phyloP scores from a whole-genome alignment of 176 grass and related monocot genomes.

The Juncus effusus region DNA sequence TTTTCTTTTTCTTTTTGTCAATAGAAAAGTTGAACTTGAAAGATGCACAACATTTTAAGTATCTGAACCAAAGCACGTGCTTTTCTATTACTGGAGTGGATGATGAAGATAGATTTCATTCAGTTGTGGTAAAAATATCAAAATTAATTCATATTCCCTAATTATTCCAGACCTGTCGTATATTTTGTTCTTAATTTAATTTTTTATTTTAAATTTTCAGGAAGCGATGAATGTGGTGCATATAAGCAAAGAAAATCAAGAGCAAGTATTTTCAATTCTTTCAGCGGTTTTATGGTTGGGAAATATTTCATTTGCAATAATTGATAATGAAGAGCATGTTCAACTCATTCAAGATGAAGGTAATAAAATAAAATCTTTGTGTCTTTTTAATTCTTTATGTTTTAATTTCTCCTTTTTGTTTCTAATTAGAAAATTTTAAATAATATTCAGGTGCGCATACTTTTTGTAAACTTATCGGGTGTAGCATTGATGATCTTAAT shows the following conservation, averaged over 20 bases:
- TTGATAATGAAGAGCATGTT: conserved; percentile 97
- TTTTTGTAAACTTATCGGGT: conserved; percentile 78
- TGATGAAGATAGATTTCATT: conserved; percentile 74
- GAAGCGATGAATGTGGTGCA: conserved; percentile 92
- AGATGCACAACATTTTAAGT: conserved; percentile 83
- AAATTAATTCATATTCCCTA: conserved; percentile 10
- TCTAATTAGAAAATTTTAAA: conserved; percentile 14
- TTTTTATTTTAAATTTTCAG: conserved; percentile 38
- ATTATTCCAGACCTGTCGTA: not conserved
- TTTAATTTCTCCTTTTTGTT: not conserved
- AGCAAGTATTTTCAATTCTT: conserved; percentile 80
- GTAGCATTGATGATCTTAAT: conserved; percentile 70
- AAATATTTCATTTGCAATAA: conserved; percentile 75
- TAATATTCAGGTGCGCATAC: conserved; percentile 64
- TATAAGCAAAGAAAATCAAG: conserved; percentile 97
- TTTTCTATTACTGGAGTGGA: conserved; percentile 88
- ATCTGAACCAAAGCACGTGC: conserved; percentile 95
- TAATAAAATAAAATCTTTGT: conserved; percentile 14
- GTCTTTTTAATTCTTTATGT: no score
- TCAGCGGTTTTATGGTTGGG: conserved; percentile 89
- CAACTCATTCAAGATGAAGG: conserved; percentile 91
- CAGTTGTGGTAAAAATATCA: conserved; percentile 66
- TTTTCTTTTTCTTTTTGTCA: conserved; percentile 18
- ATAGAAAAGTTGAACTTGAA: conserved; percentile 93
- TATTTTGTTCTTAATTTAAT: conserved; percentile 20